Evolutionary conservation across 116 monocot genomes (phyloP).

Genomic region (Iris pallida): DNA sequence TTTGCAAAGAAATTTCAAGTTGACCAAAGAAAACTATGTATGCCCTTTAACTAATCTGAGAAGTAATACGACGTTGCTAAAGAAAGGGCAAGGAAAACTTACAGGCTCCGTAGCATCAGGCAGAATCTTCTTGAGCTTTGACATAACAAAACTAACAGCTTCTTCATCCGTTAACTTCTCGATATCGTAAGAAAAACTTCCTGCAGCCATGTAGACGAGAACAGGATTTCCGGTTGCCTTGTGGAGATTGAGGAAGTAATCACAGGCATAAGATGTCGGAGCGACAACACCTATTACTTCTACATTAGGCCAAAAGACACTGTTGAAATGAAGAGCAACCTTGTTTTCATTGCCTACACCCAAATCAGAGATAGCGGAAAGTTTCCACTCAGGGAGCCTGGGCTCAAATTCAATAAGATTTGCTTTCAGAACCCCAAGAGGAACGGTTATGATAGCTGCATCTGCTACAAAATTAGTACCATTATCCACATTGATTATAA

Average conservation of each 20-base stretch:
- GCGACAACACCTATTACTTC: slow-evolving; percentile 35
- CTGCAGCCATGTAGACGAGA: slow-evolving; percentile 46
- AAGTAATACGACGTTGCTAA: neutral
- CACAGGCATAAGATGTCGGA: slow-evolving; percentile 23
- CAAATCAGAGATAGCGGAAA: slow-evolving; percentile 45
- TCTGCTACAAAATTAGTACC: slow-evolving; percentile 40
- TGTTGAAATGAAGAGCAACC: slow-evolving; percentile 26
- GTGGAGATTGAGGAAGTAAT: slow-evolving; percentile 47
- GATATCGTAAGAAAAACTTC: slow-evolving; percentile 33
- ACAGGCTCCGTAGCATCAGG: slow-evolving; percentile 34
- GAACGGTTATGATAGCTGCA: slow-evolving; percentile 51
- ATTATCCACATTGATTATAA: slow-evolving; percentile 17
- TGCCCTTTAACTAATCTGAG: too few relatives aligned
- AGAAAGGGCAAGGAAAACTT: neutral
- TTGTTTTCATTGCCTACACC: slow-evolving; percentile 49
- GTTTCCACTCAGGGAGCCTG: slow-evolving; percentile 44
- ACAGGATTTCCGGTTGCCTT: slow-evolving; percentile 44
- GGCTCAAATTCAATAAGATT: slow-evolving; percentile 45
- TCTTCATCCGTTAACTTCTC: slow-evolving; percentile 44
- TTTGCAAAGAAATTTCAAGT: too few relatives aligned
- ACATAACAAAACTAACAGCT: slow-evolving; percentile 24
- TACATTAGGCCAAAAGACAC: slow-evolving; percentile 43
- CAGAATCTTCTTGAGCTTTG: slow-evolving; percentile 35
- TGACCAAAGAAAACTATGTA: too few relatives aligned
- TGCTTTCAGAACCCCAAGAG: slow-evolving; percentile 53